Conservation (phyloP, 2,329 filamentous ascomycete genomes). For the Hypocreales sp. region DNA sequence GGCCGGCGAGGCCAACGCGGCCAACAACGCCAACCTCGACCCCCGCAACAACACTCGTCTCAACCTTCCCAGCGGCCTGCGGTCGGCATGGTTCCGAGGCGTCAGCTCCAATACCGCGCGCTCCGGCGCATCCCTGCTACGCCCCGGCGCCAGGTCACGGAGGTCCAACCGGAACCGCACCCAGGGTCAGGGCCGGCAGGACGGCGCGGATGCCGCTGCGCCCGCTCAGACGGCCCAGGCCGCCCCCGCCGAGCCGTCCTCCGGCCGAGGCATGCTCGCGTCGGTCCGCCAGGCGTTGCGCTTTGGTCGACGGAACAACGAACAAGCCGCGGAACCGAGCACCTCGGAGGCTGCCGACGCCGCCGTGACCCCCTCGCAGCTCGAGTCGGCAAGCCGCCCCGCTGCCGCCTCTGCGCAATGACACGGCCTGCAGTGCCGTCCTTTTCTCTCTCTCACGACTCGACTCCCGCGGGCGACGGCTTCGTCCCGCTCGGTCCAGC, state of each 20-base stretch:
- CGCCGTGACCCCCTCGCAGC: constrained; percentile 26
- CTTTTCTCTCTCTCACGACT: too few species aligned
- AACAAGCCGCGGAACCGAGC: constrained; percentile 4
- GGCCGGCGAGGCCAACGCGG: constrained; percentile 3
- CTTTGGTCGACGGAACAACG: constrained; percentile 14
- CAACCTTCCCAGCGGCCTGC: constrained; percentile 29
- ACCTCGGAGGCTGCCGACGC: constrained; percentile 4
- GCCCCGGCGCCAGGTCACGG: constrained; percentile 1
- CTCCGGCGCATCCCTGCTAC: not conserved
- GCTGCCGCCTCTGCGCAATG: constrained; percentile 5
- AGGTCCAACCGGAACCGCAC: not conserved
- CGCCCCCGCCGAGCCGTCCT: constrained; percentile 1
- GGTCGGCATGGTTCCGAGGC: constrained; percentile 21
- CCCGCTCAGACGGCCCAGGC: constrained; percentile 1
- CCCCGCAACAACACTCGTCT: constrained; percentile 26
- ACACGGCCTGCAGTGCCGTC: not conserved
- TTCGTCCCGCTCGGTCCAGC: too few species aligned
- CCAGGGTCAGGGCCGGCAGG: constrained; percentile 1
- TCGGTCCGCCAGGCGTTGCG: constrained; percentile 17
- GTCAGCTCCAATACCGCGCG: constrained; percentile 3
- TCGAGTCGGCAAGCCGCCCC: constrained; percentile 26
- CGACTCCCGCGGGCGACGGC: too few species aligned
- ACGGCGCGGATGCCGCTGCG: constrained; percentile 1
- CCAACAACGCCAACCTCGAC: constrained; percentile 12
- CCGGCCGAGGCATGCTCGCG: constrained; percentile 11